A percentile compares a stretch with the other conserved stretches of the same genome.
These are phyloP conservation scores for Fusarium concolor DNA, from an alignment of 2,329 filamentous ascomycete genomes.

Conservation along the genomic window DNA sequence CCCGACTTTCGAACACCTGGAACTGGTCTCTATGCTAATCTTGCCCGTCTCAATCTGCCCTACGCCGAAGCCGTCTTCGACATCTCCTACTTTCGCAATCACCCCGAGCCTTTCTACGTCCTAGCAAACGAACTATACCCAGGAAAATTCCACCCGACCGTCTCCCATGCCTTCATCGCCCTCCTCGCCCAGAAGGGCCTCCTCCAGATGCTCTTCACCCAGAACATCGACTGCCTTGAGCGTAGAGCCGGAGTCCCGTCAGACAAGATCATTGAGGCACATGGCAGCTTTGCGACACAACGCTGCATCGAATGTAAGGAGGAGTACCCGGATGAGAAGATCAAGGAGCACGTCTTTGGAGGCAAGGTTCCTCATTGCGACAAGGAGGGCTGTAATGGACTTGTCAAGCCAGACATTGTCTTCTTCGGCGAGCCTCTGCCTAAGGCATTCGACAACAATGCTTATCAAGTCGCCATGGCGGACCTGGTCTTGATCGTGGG, in stretches of 20 bases:
- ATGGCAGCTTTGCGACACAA: conserved; percentile 93
- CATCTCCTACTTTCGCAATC: conserved; percentile 85
- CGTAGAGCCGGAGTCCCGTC: conserved; percentile 84
- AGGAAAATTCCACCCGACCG: conserved; percentile 86
- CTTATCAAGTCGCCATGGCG: conserved; percentile 66
- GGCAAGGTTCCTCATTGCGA: conserved; percentile 78
- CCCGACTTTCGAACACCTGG: conserved; percentile 95
- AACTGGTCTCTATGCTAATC: conserved; percentile 93
- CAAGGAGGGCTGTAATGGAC: conserved; percentile 71
- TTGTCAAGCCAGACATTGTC: conserved; percentile 94
- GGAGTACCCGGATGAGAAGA: conserved; percentile 77
- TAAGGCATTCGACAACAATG: conserved; percentile 51
- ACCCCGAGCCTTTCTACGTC: conserved; percentile 91
- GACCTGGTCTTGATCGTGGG: conserved; percentile 89
- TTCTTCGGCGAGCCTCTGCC: conserved; percentile 85
- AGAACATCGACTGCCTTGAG: conserved; percentile 98
- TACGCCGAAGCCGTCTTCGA: conserved; percentile 95
- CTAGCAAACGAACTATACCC: conserved; percentile 94
- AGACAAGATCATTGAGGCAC: conserved; percentile 89
- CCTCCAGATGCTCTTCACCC: conserved; percentile 89
- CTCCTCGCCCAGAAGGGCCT: conserved; percentile 83
- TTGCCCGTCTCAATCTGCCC: conserved; percentile 85
- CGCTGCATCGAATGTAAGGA: conserved; percentile 89
- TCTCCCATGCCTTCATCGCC: conserved; percentile 89
- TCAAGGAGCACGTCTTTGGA: conserved; percentile 75